Evolutionary conservation across 2,329 filamentous ascomycete species (phyloP).

Genomic region (Fusarium hostae): DNA sequence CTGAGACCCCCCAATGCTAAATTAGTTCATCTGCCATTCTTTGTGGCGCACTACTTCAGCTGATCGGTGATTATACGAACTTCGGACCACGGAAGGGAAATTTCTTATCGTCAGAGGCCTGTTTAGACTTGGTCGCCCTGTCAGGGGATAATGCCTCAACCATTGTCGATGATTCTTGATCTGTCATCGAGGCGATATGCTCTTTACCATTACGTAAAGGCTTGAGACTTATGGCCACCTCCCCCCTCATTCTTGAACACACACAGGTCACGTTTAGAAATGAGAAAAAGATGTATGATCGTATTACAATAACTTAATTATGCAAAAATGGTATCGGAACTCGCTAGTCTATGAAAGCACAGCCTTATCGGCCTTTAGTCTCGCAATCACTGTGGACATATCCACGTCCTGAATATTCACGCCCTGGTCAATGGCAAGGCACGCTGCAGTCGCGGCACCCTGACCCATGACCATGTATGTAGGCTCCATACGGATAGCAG

Average conservation of each 20-base stretch:
- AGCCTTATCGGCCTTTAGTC: slow-evolving; percentile 28
- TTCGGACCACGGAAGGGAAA: not conserved
- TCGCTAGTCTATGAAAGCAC: slow-evolving; percentile 15
- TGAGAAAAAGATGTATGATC: not conserved
- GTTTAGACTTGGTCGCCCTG: not conserved
- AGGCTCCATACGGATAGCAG: slow-evolving; percentile 34
- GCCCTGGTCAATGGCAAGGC: slow-evolving; percentile 33
- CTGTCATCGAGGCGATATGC: not conserved
- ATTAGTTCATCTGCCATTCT: not conserved
- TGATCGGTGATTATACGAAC: not conserved
- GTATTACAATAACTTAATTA: slow-evolving; percentile 4
- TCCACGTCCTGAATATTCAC: slow-evolving; percentile 29
- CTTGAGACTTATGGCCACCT: not conserved
- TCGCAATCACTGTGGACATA: slow-evolving; percentile 13
- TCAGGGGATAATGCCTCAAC: not conserved
- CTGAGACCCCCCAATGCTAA: not conserved
- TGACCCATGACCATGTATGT: slow-evolving; percentile 35
- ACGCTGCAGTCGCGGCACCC: slow-evolving; percentile 30
- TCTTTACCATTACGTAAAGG: not conserved
- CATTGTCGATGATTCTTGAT: not conserved
- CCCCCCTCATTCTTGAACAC: not conserved
- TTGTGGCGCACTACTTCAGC: not conserved
- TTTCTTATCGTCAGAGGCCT: not conserved
- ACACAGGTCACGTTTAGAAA: not conserved
- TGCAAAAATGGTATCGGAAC: slow-evolving; percentile 16